Percentiles rank a stretch among this genome's conserved stretches.
Evolutionary conservation across 305 asterid genomes (phyloP).

Genomic region (Fraxinus xanthoxyloides): DNA sequence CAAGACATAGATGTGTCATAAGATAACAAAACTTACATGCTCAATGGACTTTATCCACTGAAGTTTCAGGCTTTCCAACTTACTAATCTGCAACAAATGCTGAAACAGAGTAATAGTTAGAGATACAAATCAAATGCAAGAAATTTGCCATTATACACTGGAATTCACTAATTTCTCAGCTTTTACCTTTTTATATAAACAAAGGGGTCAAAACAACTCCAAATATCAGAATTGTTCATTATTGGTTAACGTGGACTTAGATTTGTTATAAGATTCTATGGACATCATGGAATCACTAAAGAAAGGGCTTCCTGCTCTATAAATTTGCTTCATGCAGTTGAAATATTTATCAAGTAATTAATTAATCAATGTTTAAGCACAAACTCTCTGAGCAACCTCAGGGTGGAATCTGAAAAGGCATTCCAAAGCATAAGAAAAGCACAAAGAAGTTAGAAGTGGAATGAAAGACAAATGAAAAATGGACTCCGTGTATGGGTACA

Average conservation of each 20-base stretch:
- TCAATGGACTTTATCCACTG: conserved; percentile 83
- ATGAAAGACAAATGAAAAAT: background rate
- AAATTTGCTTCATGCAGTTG: background rate
- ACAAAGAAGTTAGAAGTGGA: background rate
- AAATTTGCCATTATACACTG: background rate
- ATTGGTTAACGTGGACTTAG: background rate
- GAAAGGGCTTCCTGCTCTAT: background rate
- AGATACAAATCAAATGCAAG: background rate
- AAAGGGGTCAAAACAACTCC: conserved; percentile 1
- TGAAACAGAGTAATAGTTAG: conserved; percentile 38
- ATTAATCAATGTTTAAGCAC: background rate
- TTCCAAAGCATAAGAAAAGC: background rate
- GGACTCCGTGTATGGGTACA: background rate
- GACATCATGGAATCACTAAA: conserved; percentile 4
- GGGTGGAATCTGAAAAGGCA: background rate
- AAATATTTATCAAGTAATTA: background rate
- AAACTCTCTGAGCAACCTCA: background rate
- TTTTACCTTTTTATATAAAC: conserved; percentile 6
- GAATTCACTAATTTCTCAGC: background rate
- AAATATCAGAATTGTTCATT: background rate
- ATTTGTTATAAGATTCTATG: background rate
- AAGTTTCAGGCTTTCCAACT: conserved; percentile 70
- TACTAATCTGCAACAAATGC: conserved; percentile 63
- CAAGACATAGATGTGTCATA: conserved; percentile 13
- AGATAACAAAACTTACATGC: conserved; percentile 52